These are phyloP conservation scores for Cerioporus squamosus DNA, from an alignment of 1,284 basidiomycete genomes.

Conservation along the genomic window DNA sequence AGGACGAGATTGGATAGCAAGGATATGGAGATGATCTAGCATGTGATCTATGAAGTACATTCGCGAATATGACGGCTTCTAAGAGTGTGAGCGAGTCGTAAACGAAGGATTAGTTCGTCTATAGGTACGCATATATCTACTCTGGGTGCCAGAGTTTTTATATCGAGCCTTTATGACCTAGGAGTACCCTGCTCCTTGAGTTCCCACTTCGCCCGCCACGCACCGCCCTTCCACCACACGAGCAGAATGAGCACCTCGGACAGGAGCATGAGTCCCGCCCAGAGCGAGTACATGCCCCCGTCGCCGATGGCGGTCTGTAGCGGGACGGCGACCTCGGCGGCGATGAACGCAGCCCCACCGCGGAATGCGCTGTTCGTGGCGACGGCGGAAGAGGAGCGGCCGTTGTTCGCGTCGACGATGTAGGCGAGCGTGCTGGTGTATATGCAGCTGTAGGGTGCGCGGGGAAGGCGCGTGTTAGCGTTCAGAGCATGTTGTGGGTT, in stretches of 20 bases:
- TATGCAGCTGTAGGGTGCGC: constrained; percentile 52
- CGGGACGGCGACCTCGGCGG: constrained; percentile 70
- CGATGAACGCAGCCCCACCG: constrained; percentile 71
- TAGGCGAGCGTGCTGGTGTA: constrained; percentile 77
- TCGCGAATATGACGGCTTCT: too few species aligned
- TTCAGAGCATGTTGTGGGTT: too few species aligned
- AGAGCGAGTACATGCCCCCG: constrained; percentile 78
- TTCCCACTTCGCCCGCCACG: constrained; percentile 44
- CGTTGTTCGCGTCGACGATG: constrained; percentile 78
- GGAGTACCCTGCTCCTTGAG: constrained; percentile 25
- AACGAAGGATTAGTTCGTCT: too few species aligned
- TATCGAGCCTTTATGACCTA: neutral
- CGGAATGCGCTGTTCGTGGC: constrained; percentile 75
- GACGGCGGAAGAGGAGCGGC: constrained; percentile 72
- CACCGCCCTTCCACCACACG: constrained; percentile 49
- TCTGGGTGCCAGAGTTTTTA: too few species aligned
- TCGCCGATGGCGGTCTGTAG: constrained; percentile 61
- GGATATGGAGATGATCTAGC: too few species aligned
- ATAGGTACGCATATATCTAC: too few species aligned
- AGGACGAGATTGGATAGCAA: too few species aligned
- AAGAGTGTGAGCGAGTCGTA: too few species aligned
- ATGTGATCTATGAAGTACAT: too few species aligned
- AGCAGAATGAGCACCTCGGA: constrained; percentile 56
- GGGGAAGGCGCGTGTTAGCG: too few species aligned
- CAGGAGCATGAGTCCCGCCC: constrained; percentile 64